These are phyloP conservation scores for Ganoderma meredithae DNA, from an alignment of 1,284 basidiomycete species.

Conservation along the genomic window DNA sequence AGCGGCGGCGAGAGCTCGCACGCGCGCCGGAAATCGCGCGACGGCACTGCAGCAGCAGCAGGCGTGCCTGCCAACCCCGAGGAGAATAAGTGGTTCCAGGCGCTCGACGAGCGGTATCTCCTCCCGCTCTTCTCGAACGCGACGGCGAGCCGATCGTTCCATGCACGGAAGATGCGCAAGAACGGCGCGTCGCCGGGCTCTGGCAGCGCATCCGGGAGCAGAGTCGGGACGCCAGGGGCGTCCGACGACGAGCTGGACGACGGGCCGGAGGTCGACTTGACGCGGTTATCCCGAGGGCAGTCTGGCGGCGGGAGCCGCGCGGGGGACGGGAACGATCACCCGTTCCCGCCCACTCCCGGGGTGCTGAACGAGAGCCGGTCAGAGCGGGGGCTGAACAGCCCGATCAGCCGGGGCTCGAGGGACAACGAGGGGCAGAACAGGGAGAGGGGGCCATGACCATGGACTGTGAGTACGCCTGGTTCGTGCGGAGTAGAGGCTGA, in stretches of 20 bases:
- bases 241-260: slow-evolving; percentile 58
- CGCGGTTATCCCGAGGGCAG: slow-evolving; percentile 16
- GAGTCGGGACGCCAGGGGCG: slow-evolving; percentile 54
- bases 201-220: slow-evolving; percentile 41
- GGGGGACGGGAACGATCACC: slow-evolving; percentile 20
- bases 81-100: slow-evolving; percentile 94
- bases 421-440: slow-evolving; percentile 45
- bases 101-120: slow-evolving; percentile 93
- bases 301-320: slow-evolving; percentile 1
- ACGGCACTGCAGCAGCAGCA: slow-evolving; percentile 32
- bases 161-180: slow-evolving; percentile 76
- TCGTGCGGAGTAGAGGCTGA: neutral
- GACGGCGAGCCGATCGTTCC: slow-evolving; percentile 88
- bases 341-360: slow-evolving; percentile 42
- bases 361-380: slow-evolving; percentile 58
- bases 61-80: slow-evolving; percentile 43
- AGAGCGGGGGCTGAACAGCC: slow-evolving; percentile 65
- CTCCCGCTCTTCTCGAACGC: slow-evolving; percentile 95
- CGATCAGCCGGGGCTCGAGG: slow-evolving; percentile 51
- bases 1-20: slow-evolving; percentile 27
- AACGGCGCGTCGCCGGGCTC: slow-evolving; percentile 35
- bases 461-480: slow-evolving; percentile 4
- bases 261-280: slow-evolving; percentile 48
- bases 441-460: slow-evolving; percentile 29
- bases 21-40: slow-evolving; percentile 30